These are phyloP conservation scores for Volutella citrinella DNA, from an alignment of 2,329 filamentous ascomycete species.

Conservation along the genomic window DNA sequence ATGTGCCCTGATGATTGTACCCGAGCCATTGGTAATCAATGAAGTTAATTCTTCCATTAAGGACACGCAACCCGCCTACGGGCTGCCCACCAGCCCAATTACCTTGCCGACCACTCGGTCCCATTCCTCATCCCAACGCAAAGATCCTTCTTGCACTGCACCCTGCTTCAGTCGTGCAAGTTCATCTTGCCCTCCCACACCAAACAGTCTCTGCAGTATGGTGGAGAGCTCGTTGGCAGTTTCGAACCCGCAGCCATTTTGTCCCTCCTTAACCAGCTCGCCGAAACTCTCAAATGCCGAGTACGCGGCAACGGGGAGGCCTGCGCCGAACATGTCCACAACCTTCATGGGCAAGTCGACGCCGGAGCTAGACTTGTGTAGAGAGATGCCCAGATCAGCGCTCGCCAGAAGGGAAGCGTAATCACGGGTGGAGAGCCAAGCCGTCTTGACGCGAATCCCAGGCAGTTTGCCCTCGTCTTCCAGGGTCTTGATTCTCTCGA, in stretches of 20 bases:
- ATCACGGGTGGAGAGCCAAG: slow-evolving; percentile 80
- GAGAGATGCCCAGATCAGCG: slow-evolving; percentile 84
- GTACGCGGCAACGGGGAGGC: slow-evolving; percentile 87
- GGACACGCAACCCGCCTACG: too few relatives aligned
- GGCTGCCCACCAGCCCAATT: slow-evolving; percentile 46
- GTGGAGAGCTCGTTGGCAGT: slow-evolving; percentile 63
- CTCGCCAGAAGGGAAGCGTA: slow-evolving; percentile 82
- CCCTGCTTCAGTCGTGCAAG: slow-evolving; percentile 63
- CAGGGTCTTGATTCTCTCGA: slow-evolving; percentile 61
- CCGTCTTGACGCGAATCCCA: slow-evolving; percentile 71
- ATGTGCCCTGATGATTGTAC: too few relatives aligned
- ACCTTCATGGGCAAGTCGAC: slow-evolving; percentile 99
- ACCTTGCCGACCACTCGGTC: slow-evolving; percentile 74
- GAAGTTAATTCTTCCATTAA: slow-evolving; percentile 12
- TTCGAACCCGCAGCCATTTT: slow-evolving; percentile 83
- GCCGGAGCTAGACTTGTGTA: slow-evolving; percentile 91
- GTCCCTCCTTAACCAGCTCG: slow-evolving; percentile 83
- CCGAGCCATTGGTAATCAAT: too few relatives aligned
- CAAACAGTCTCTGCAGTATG: slow-evolving; percentile 64
- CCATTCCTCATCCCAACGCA: slow-evolving; percentile 93
- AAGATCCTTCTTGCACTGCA: slow-evolving; percentile 68
- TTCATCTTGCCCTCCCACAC: slow-evolving; percentile 45
- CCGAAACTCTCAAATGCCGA: slow-evolving; percentile 81
- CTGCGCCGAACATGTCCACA: slow-evolving; percentile 97
- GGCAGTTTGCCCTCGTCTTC: slow-evolving; percentile 60